Evolutionary conservation across 1,139 yeast species (phyloP).

Genomic region (Debaryomyces sp.): DNA sequence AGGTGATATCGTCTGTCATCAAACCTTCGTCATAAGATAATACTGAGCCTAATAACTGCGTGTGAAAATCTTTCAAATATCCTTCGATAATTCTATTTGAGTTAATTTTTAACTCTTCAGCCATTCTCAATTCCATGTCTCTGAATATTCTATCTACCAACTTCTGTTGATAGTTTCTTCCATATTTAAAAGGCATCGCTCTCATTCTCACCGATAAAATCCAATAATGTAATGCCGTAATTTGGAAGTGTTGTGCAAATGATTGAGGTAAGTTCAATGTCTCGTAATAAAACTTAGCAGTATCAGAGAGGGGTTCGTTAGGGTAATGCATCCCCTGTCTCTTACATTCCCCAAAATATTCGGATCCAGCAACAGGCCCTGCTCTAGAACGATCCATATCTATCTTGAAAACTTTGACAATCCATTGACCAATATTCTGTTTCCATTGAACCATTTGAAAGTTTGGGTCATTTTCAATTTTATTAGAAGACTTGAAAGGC

Average conservation of each 20-base stretch:
- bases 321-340: slow-evolving; percentile 78
- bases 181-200: slow-evolving; percentile 89
- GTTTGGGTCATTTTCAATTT: slow-evolving; percentile 56
- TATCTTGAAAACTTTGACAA: slow-evolving; percentile 65
- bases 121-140: slow-evolving; percentile 85
- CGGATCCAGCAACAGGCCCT: slow-evolving; percentile 92
- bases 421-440: slow-evolving; percentile 69
- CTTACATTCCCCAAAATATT: slow-evolving; percentile 85
- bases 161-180: slow-evolving; percentile 89
- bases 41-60: slow-evolving; percentile 86
- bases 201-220: slow-evolving; percentile 92
- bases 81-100: slow-evolving; percentile 86
- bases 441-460: slow-evolving; percentile 71
- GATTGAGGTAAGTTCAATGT: slow-evolving; percentile 82
- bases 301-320: slow-evolving; percentile 63
- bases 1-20: slow-evolving; percentile 75
- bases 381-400: slow-evolving; percentile 94
- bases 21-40: slow-evolving; percentile 94
- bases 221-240: slow-evolving; percentile 91
- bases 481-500: slow-evolving; percentile 55
- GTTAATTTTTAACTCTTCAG: slow-evolving; percentile 80
- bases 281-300: slow-evolving; percentile 75
- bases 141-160: slow-evolving; percentile 85
- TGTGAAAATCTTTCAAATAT: slow-evolving; percentile 85
- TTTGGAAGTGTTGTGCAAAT: slow-evolving; percentile 94